Base-by-base conservation (phyloP, 2,329 filamentous ascomycete species). In the Nannizziopsis arthrosporioides region DNA sequence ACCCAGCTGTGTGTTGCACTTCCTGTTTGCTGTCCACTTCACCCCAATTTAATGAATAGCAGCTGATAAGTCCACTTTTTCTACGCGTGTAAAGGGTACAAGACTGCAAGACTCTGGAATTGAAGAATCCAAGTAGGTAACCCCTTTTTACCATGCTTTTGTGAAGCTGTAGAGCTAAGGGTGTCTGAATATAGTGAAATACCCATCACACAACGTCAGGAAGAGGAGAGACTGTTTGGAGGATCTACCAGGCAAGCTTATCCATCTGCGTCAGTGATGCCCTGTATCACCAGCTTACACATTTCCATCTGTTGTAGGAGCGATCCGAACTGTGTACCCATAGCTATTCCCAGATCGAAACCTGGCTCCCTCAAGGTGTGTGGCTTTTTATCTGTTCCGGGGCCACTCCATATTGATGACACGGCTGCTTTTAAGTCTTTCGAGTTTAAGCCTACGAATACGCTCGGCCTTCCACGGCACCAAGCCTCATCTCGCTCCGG, bases 151-250 rank as follows among this genome's bases (percentile, higher is more conserved):
- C 5, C 11, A 27, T 14, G 31, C n/a, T n/a, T n/a, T n/a, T n/a
- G n/a, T n/a, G n/a, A n/a, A n/a, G 10, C 8, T 12, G 42, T 35
- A 40, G 35, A 47, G 45, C n/a, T 31, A 18, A 22, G 3, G 22
- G 7, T 27, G 22, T 4, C 4, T 3, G 22, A 3, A 27, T 27
- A 27, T 27, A 27, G 22, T 27, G 22, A 27, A 7, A 27, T 27
- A 27, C 7, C 22, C 4, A 27, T 7, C 22, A 7, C 22, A 14
- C 30, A 50, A 17, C 43, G 30, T 42, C 42, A 49, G 37, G 47
- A 52, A 8, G 51, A 53, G 40, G 42, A 37, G 36, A 50, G 51
- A 31, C 35, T 53, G 10, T 34, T 51, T 14, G 48, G 51, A 32
- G 38, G 44, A 10, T 48, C 41, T 36, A 17, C 39, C 7, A 27